Evolutionary conservation across 805 yeast species (phyloP).

Genomic region (Pichia nanzhaoensis): DNA sequence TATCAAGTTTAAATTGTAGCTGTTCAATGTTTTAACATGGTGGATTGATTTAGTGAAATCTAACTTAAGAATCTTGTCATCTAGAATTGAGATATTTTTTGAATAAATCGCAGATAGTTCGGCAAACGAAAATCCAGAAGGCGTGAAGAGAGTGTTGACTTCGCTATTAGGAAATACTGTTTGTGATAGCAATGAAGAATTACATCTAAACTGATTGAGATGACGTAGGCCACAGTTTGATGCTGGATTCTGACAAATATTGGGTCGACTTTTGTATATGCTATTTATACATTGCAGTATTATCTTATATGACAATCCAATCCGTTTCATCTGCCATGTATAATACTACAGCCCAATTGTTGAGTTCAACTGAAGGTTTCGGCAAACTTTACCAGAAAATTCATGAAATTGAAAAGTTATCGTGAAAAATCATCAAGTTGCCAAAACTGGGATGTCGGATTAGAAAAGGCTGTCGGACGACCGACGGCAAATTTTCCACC

Average conservation of each 20-base stretch:
- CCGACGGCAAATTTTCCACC: too few relatives aligned
- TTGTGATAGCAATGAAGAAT: too few relatives aligned
- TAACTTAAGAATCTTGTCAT: not conserved
- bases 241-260: not conserved
- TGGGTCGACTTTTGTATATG: not conserved
- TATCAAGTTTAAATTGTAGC: not conserved
- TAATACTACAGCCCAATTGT: too few relatives aligned
- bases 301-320: not conserved
- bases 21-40: constrained; percentile 1
- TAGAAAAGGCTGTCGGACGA: too few relatives aligned
- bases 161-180: too few relatives aligned
- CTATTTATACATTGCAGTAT: not conserved
- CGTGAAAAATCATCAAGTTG: too few relatives aligned
- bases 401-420: too few relatives aligned
- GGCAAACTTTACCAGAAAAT: too few relatives aligned
- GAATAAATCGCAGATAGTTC: not conserved
- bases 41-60: constrained; percentile 3
- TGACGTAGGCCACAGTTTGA: too few relatives aligned
- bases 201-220: too few relatives aligned
- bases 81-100: not conserved
- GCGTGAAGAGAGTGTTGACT: constrained; percentile 1
- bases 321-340: not conserved
- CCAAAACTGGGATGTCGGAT: too few relatives aligned
- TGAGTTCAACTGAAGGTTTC: too few relatives aligned
- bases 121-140: constrained; percentile 2